Base-by-base conservation (phyloP, 352 stramenopile species). In the Globisporangium carolinianum region DNA sequence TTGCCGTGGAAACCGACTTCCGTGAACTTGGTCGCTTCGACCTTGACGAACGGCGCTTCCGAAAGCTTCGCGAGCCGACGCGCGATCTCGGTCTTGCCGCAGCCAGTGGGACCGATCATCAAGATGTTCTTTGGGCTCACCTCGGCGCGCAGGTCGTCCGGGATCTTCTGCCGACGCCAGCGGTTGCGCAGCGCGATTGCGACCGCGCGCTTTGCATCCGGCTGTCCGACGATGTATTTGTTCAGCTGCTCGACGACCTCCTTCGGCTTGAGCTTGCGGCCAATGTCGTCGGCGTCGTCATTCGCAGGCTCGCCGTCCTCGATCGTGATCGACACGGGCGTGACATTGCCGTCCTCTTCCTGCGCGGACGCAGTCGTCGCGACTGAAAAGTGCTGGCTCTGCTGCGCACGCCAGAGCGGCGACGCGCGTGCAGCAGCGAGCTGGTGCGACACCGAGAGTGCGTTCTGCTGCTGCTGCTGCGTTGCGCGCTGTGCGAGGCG, bases 91-190 rank as follows among this genome's bases (percentile, higher is more conserved):
- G 97, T 99, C 76, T 98, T 98, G 51, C 97, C 97, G 58, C 94
- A 99, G 41, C 97, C 97, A 5, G 97, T 99, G 4, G 97, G 97
- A 5, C 97, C 97, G 60, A 99, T 98, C 96, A 99, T 98, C 39
- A 99, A 69, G 38, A 99, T 99, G 75, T 99, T 99, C 71, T 99
- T 98, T n/a, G 97, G 97, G 11, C 97, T 98, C 55, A 98, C 85
- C 57, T 97, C 89, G 3, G 79, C 66, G 7, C 83, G 86, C 56
- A 97, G 67, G 12, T 98, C 91, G 37, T 98, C 87, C 18, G 87
- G 75, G 43, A 99, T 87, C 66, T 98, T 97, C 58, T 95, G 86
- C 11, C 97, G 89, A 52, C 97, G 89, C 97, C 97, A 99, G 58
- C 97, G 87, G 73, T 99, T 99, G 68, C 97, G 87, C 73, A 99